phyloP scores from a whole-genome alignment of 208 protist species.

The Naegleria lovaniensis region DNA sequence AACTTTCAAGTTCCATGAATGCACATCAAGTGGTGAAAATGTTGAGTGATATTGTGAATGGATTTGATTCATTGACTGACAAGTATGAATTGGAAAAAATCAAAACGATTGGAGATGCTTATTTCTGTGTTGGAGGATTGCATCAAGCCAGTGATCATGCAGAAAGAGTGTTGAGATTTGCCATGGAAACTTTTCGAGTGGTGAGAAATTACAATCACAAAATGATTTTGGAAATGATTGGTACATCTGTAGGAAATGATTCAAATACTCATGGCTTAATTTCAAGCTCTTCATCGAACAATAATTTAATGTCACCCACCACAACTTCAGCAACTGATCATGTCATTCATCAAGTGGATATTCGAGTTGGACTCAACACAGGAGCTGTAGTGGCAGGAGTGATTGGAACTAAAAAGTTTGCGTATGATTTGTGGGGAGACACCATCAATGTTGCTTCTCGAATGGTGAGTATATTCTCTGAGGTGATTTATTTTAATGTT shows the following conservation, averaged over 20 bases:
- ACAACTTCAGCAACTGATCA: neutral
- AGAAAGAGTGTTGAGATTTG: neutral
- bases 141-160: neutral
- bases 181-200: neutral
- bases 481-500: too few relatives aligned
- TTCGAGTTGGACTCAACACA: neutral
- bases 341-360: neutral
- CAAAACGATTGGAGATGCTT: constrained; percentile 28
- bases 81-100: constrained; percentile 28
- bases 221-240: too few relatives aligned
- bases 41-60: constrained; percentile 7
- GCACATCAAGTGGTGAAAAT: constrained; percentile 5
- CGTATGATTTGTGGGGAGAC: constrained; percentile 42
- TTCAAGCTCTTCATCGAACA: too few relatives aligned
- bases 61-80: constrained; percentile 21
- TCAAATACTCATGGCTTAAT: too few relatives aligned
- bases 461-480: too few relatives aligned
- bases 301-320: too few relatives aligned
- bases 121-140: neutral
- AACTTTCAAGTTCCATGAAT: neutral
- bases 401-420: neutral
- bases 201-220: neutral
- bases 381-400: neutral
- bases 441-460: constrained; percentile 41
- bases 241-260: too few relatives aligned